Conservation (phyloP, 352 stramenopile genomes). For the Elongisporangium anandrum region DNA sequence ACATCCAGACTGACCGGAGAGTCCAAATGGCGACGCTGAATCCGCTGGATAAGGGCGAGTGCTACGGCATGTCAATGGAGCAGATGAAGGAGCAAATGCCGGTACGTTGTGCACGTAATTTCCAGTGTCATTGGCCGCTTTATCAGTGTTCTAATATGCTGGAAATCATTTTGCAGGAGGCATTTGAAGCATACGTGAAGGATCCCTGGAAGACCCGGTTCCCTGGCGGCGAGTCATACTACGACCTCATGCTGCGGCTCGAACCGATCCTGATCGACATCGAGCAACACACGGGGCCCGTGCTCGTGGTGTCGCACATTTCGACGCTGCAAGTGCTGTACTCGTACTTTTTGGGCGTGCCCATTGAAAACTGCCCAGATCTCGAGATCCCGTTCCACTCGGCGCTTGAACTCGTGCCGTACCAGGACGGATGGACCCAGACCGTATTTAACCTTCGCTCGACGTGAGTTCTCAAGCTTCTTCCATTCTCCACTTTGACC, state of each 20-base stretch:
- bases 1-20: constrained; percentile 36
- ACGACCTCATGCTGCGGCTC: constrained; percentile 91
- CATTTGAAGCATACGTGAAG: constrained; percentile 55
- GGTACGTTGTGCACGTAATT: constrained; percentile 13
- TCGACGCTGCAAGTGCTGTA: constrained; percentile 85
- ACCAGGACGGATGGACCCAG: constrained; percentile 77
- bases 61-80: constrained; percentile 80
- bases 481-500: not conserved
- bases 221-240: constrained; percentile 91
- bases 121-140: not conserved
- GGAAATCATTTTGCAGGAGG: constrained; percentile 44
- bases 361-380: constrained; percentile 70
- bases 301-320: constrained; percentile 84
- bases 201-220: constrained; percentile 82
- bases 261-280: constrained; percentile 93
- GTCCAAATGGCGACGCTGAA: constrained; percentile 82
- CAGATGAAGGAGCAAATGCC: constrained; percentile 77
- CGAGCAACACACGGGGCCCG: constrained; percentile 80
- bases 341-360: constrained; percentile 80
- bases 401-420: constrained; percentile 76
- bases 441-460: constrained; percentile 82
- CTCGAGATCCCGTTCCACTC: constrained; percentile 85
- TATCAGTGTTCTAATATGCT: not conserved
- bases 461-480: constrained; percentile 6
- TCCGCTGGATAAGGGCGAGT: constrained; percentile 82